Evolutionary conservation across 805 yeast genomes (phyloP).

Genomic region (Lipomyces japonicus): DNA sequence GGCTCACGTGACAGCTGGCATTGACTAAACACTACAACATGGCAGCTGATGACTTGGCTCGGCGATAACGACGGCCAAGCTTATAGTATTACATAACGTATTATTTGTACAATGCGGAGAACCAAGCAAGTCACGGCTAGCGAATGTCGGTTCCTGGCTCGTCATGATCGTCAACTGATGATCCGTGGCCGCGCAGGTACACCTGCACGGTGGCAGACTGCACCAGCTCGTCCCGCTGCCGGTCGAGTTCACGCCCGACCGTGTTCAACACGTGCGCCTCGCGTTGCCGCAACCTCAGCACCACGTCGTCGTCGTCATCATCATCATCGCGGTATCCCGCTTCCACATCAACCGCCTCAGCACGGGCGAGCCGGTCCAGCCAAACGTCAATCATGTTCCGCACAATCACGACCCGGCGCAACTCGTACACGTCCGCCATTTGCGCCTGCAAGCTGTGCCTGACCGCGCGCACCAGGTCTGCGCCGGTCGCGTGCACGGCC

Average conservation of each 20-base stretch:
- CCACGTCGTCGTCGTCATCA: not conserved
- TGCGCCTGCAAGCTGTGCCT: not conserved
- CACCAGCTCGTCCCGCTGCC: conserved; percentile 7
- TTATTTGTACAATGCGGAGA: too few species aligned
- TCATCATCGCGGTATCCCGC: not conserved
- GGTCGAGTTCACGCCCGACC: conserved; percentile 6
- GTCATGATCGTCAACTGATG: not conserved
- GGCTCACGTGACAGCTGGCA: too few species aligned
- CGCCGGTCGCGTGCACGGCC: conserved; percentile 9
- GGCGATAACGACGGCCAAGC: too few species aligned
- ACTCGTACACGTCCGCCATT: conserved; percentile 14
- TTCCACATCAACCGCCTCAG: not conserved
- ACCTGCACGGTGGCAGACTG: conserved; percentile 9
- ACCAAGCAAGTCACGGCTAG: too few species aligned
- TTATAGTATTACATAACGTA: too few species aligned
- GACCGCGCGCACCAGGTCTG: conserved; percentile 6
- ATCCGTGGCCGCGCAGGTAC: too few species aligned
- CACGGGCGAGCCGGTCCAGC: conserved; percentile 12
- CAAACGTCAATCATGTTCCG: conserved; percentile 10
- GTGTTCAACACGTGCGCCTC: conserved; percentile 13
- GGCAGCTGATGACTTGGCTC: too few species aligned
- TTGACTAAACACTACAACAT: too few species aligned
- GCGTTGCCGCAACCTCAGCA: conserved; percentile 18
- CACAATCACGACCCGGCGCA: conserved; percentile 18
- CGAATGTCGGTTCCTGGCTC: not conserved